Conservation (phyloP, 148 eudicot genomes). For the Vaccinium myrtillus region DNA sequence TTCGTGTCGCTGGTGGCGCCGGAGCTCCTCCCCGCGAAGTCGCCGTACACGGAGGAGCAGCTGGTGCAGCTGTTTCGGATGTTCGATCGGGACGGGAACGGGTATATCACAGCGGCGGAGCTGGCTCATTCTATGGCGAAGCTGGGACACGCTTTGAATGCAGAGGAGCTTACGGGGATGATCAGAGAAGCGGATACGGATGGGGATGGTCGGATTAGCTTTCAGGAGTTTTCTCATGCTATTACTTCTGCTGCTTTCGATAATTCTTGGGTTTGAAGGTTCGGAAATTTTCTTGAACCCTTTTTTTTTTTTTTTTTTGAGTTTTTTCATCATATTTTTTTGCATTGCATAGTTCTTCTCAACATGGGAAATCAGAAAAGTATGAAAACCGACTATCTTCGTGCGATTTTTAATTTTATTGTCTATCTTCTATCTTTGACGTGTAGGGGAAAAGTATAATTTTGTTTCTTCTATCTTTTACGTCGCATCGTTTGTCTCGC, state of each 20-base stretch:
- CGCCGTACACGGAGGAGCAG: constrained; percentile 69
- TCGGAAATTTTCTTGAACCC: not conserved
- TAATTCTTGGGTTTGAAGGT: constrained; percentile 48
- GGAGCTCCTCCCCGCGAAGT: constrained; percentile 53
- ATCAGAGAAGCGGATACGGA: constrained; percentile 66
- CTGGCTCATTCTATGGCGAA: constrained; percentile 73
- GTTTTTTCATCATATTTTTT: too few species aligned
- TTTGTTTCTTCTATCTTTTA: too few species aligned
- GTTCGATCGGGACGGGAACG: constrained; percentile 71
- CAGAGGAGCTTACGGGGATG: constrained; percentile 74
- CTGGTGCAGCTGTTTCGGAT: constrained; percentile 51
- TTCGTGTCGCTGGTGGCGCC: constrained; percentile 64
- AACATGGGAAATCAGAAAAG: too few species aligned
- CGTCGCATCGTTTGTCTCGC: too few species aligned
- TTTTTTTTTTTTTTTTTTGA: too few species aligned
- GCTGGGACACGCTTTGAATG: constrained; percentile 68
- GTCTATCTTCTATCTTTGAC: too few species aligned
- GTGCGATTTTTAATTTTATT: too few species aligned
- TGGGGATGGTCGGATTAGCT: constrained; percentile 70
- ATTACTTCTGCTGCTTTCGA: constrained; percentile 63
- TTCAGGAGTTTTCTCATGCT: constrained; percentile 65
- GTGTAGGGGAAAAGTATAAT: too few species aligned
- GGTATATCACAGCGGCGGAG: constrained; percentile 66
- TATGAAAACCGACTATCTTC: too few species aligned
- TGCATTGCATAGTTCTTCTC: too few species aligned